Conservation (phyloP, 345 rosid species). For the Nasturtium officinale region DNA sequence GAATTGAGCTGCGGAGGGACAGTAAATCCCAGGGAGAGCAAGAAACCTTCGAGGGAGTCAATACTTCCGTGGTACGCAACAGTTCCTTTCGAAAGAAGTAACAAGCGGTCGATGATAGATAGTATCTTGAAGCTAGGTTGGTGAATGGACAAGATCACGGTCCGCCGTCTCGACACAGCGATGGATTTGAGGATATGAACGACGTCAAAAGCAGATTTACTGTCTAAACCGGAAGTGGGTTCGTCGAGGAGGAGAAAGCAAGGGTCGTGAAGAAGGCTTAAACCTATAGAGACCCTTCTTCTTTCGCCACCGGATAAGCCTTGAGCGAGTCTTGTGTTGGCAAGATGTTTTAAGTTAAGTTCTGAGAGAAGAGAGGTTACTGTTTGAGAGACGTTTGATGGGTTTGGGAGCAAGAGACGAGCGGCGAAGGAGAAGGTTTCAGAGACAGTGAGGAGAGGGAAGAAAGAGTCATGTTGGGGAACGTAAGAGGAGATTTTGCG, state of each 20-base stretch:
- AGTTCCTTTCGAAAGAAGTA: conserved; percentile 70
- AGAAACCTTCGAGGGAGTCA: conserved; percentile 55
- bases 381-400: conserved; percentile 31
- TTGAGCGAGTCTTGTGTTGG: conserved; percentile 53
- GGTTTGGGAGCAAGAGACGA: conserved; percentile 58
- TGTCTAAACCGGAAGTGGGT: conserved; percentile 89
- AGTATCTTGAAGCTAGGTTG: conserved; percentile 95
- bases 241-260: conserved; percentile 83
- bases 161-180: conserved; percentile 64
- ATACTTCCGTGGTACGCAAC: conserved; percentile 77
- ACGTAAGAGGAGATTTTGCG: conserved; percentile 87
- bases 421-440: conserved; percentile 82
- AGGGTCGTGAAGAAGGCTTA: conserved; percentile 87
- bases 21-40: conserved; percentile 62
- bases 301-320: conserved; percentile 86
- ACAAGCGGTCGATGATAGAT: conserved; percentile 61
- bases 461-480: conserved; percentile 82
- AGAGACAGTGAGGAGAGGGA: conserved; percentile 73
- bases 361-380: conserved; percentile 66
- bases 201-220: conserved; percentile 81
- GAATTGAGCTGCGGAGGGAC: conserved; percentile 90
- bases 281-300: conserved; percentile 83
- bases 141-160: conserved; percentile 84
- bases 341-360: conserved; percentile 62
- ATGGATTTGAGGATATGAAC: conserved; percentile 66